Evolutionary conservation across 257 asterid species (phyloP), one percentile per base, ranked within the genome.

Genomic region (Salvia rosmarinus): DNA sequence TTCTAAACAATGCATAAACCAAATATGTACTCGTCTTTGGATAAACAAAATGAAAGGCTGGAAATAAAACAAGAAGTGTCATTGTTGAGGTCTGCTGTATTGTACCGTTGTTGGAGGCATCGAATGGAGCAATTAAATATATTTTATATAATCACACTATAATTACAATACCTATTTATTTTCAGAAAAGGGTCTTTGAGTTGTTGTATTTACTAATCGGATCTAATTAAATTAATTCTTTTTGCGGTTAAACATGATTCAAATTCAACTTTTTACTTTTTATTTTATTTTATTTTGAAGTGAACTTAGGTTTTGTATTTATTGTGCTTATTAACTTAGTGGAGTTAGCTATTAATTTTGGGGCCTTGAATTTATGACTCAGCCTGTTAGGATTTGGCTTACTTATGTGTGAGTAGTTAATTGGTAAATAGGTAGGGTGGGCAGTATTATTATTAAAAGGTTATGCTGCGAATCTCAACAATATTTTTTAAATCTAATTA

Each of bases 81-180:
- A 30, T 32, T 58, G 44, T 32, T 32, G 21, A 58, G 10, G 62
- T 55, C 20, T 55, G 62, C 39, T 25, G 39, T 2, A 23, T 55
- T 23, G 37, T 55, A 13, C 65, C 44, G 44, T 32, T 57, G 21
- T 57, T 57, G 64, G 64, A 57, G 64, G 43, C 64, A 57, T 30
- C 64, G 64, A 57, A 57, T 3, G 34, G 25, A 54, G 16, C 34
- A 54, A 54, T 20, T 20, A 9, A 46, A 46, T 46, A 44, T 44
- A 13, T 44, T 11, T 9, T 44, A 3, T 13, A 44, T 44, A 43
- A 10, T 4, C 7, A 35, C 6, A 35, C 40, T 37, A 32, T 0
- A 39, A 6, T 39, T 39, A 39, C 44, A 9, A 7, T 39, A 25
- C 30, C 3, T 25, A 25, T 39, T 39, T 39, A 39, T 39, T 9